Base-by-base conservation (phyloP, 306 rosid species). In the Rosa persica region DNA sequence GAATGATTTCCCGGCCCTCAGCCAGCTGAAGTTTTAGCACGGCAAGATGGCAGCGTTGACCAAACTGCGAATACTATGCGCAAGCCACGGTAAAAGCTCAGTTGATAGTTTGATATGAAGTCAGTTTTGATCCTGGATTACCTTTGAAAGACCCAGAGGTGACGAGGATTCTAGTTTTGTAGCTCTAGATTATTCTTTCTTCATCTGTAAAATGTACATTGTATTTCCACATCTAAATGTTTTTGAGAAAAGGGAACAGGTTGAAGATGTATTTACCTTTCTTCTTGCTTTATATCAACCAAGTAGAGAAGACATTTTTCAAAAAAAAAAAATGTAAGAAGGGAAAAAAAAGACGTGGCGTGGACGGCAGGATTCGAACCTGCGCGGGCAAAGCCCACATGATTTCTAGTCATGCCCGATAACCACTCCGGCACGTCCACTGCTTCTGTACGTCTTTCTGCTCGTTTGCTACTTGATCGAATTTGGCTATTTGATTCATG, bases 321-420 rank as follows among this genome's bases (percentile, higher is more conserved):
- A 5, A 52, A 22, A 61, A 30, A 4, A 34, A 3, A 1, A 66
- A 27, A 34, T 7, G 43, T n/a, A 16, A 68, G 19, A 22, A 0
- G 10, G n/a, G n/a, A 52, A 25, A 5, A 25, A 62, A 4, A 5
- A 12, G 27, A 10, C 0, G 4, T 12, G 5, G 2, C 83, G 83
- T 77, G 81, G 81, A 70, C 78, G 74, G 83, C 80, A 80, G 83
- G 83, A 77, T 77, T 83, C 78, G 78, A 83, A 83, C 86, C 86
- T 81, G 83, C 84, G 80, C 84, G 72, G 80, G 84, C 84, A 69
- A n/a, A 81, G 80, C 84, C 84, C 80, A 75, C 76, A 74, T 74
- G 80, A 80, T 80, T 81, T 75, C 76, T 74, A 81, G 80, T 81
- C 83, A 75, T 74, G 76, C 83, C 76, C 83, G 80, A 75, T 80